phyloP scores from a whole-genome alignment of 805 yeast species.

The Candida piceae region DNA sequence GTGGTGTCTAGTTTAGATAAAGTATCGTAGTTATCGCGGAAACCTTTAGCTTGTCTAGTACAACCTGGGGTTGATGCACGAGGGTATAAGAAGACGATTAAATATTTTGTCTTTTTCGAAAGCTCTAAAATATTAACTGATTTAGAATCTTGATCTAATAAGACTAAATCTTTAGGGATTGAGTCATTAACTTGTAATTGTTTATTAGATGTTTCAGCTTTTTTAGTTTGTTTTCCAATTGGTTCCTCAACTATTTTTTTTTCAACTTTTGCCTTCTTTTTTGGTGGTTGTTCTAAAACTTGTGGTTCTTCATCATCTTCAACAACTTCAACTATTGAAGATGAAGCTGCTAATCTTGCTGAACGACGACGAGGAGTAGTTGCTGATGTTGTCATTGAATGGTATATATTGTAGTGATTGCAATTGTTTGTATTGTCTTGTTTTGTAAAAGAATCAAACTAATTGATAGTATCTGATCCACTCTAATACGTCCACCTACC shows the following conservation, averaged over 20 bases:
- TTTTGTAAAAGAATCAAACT: too few relatives aligned
- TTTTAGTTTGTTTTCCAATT: too few relatives aligned
- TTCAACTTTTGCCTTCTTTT: constrained; percentile 2
- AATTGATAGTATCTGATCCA: too few relatives aligned
- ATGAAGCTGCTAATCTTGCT: constrained; percentile 9
- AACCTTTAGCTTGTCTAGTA: constrained; percentile 91
- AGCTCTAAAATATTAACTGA: constrained; percentile 21
- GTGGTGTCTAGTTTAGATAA: constrained; percentile 46
- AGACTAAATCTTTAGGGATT: constrained; percentile 38
- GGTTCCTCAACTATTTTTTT: too few relatives aligned
- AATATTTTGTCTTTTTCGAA: constrained; percentile 33
- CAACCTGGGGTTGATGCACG: constrained; percentile 95
- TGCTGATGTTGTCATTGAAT: not conserved
- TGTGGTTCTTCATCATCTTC: not conserved
- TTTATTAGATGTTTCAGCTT: not conserved
- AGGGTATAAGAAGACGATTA: constrained; percentile 75
- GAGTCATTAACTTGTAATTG: constrained; percentile 14
- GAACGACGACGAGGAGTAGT: constrained; percentile 7
- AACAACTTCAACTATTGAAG: not conserved
- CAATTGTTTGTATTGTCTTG: too few relatives aligned
- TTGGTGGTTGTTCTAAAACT: too few relatives aligned
- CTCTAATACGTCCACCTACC: too few relatives aligned
- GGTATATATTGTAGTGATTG: not conserved
- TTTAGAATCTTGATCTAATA: constrained; percentile 55
- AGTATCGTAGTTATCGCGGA: constrained; percentile 57